A percentile compares a stretch with the other conserved stretches of the same genome.
Conservation (phyloP, 768 basidiomycete species). For the Mycena metata region DNA sequence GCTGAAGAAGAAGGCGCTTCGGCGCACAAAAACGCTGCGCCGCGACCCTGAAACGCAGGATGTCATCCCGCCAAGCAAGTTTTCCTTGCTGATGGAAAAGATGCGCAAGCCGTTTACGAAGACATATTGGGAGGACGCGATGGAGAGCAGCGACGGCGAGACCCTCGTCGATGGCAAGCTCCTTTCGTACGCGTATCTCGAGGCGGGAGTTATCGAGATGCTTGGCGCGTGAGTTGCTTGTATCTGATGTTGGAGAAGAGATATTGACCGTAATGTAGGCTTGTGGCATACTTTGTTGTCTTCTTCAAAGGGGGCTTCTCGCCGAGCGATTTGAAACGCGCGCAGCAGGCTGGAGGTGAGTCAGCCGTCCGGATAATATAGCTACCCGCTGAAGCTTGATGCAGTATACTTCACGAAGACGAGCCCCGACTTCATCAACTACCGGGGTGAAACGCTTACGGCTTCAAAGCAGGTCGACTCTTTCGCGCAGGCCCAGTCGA, state of each 20-base stretch:
- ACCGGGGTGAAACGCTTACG: conserved; percentile 60
- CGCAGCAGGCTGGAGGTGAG: conserved; percentile 61
- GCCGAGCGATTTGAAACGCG: conserved; percentile 65
- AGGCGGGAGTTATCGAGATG: conserved; percentile 73
- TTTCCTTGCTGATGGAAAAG: conserved; percentile 54
- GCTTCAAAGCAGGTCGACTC: conserved; percentile 69
- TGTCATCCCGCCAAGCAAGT: conserved; percentile 55
- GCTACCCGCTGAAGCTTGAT: conserved; percentile 1
- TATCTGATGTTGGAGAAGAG: neutral
- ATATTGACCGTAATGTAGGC: conserved; percentile 46
- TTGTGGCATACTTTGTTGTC: conserved; percentile 77
- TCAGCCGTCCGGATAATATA: neutral
- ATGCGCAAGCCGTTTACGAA: conserved; percentile 68
- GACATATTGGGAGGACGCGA: conserved; percentile 68
- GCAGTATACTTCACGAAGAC: conserved; percentile 61
- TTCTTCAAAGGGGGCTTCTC: conserved; percentile 75
- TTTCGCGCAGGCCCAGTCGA: conserved; percentile 71
- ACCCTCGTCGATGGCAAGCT: conserved; percentile 72
- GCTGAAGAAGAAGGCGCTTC: conserved; percentile 69
- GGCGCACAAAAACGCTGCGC: conserved; percentile 65
- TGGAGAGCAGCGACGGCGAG: conserved; percentile 69
- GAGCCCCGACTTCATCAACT: conserved; percentile 70
- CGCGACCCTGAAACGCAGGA: conserved; percentile 68
- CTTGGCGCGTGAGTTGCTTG: conserved; percentile 61
- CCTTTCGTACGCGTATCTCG: conserved; percentile 76